Evolutionary conservation across 257 asterid species (phyloP), one percentile per base, ranked within the genome.

Genomic region (Solanum medicagineum): DNA sequence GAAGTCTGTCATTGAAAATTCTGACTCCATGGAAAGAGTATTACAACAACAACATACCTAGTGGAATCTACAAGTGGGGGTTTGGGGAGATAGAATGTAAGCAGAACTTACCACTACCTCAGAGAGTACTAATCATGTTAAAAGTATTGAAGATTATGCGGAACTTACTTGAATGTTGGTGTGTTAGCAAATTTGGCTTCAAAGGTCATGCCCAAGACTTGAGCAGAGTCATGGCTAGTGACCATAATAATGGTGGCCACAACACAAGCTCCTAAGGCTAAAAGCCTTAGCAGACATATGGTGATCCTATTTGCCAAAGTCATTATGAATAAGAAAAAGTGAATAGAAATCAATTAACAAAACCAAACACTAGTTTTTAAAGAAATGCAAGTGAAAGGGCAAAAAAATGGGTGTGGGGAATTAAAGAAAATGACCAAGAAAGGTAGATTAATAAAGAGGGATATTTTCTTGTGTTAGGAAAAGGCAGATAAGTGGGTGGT

Each of bases 151-250:
- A 77, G 4, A 8, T 59, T 19, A 54, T 13, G 75, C 17, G 13
- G 24, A 47, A 87, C 93, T 57, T 86, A 92, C 98, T 90, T 94
- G 92, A 90, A 91, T 17, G 98, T 89, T 1, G 99, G 93, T 0
- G 98, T 91, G 84, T 94, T 86, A 7, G 93, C 85, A 80, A 88
- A 95, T 69, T 91, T 93, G 85, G 97, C 97, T 79, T 93, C 91
- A 79, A 95, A 95, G 19, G 93, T 90, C 91, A 95, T 86, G 87
- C 90, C 89, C 42, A 93, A 85, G 81, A 93, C 91, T 29, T 85
- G 86, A 49, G 94, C 91, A 54, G 98, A 57, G 77, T 95, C 99
- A 12, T 83, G 93, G 90, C 92, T 92, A 1, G 97, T 90, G 84
- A 90, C 83, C 98, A 93, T 95, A 59, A 92, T 68, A 60, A 91